Conservation (phyloP, 2,329 filamentous ascomycete species). For the Ploettnerulaceae sp. region DNA sequence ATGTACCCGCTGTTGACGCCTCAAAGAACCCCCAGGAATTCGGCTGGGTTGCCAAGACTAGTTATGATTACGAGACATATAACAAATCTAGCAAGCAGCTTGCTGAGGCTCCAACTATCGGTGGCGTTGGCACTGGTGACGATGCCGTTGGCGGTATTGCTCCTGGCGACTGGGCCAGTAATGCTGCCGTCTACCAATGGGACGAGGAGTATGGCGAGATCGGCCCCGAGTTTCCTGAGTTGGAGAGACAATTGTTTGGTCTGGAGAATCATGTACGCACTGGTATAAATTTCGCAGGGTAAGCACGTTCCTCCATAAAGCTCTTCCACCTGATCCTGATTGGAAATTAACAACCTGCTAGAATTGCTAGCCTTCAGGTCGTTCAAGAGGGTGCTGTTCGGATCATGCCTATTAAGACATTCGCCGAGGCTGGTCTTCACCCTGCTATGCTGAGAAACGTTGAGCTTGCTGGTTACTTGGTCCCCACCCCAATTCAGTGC, state of each 20-base stretch:
- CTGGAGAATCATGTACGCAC: constrained; percentile 43
- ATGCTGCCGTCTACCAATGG: constrained; percentile 66
- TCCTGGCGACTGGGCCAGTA: constrained; percentile 25
- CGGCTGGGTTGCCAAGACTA: constrained; percentile 30
- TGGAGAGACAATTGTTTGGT: constrained; percentile 75
- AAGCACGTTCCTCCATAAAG: too few species aligned
- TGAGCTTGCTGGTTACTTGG: constrained; percentile 61
- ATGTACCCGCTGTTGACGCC: too few species aligned
- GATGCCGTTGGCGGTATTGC: background rate
- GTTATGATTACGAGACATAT: constrained; percentile 32
- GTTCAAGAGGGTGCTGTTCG: constrained; percentile 51
- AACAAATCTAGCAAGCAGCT: constrained; percentile 30
- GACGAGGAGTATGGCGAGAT: constrained; percentile 81
- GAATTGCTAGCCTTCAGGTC: constrained; percentile 51
- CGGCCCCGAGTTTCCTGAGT: constrained; percentile 61
- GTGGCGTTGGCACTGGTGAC: constrained; percentile 8
- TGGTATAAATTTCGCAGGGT: constrained; percentile 62
- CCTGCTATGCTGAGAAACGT: constrained; percentile 79
- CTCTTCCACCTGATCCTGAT: background rate
- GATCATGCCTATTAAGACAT: constrained; percentile 50
- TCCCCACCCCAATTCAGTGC: constrained; percentile 81
- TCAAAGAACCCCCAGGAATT: constrained; percentile 31
- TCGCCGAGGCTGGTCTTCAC: constrained; percentile 76
- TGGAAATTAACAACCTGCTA: constrained; percentile 34
- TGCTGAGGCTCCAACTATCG: constrained; percentile 19